Evolutionary conservation across 805 yeast genomes (phyloP), one percentile per base, ranked within the genome.

Genomic region (Nakazawaea siamensis): DNA sequence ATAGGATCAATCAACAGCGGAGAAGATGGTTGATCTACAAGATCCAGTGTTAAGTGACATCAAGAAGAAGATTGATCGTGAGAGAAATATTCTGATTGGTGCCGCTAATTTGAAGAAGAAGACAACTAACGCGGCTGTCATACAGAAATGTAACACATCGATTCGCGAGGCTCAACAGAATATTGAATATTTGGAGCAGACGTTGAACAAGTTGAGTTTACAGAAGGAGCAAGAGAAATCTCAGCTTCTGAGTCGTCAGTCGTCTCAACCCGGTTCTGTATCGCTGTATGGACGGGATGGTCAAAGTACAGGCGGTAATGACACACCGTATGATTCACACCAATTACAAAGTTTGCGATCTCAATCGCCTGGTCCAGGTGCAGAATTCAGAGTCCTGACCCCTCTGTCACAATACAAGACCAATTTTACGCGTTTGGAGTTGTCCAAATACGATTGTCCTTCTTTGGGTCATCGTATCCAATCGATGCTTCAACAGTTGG

Each of bases 401-500:
- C 34, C 32, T 33, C 54, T 58, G 24, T 31, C 32, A 33, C 54
- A 58, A 24, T 49, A 48, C 16, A 37, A 54, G 12, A 74, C 80
- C 1, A 54, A 70, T 4, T 82, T 70, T 50, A 73, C 90, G 0
- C 68, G 83, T 15, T 62, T 83, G 45, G 98, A 92, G 54, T 66
- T 92, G 38, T 70, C 86, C 52, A 87, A 87, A 48, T 87, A 86
- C 51, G 97, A 92, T 49, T 84, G 95, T 47, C 96, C 97, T 1
- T 84, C 94, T 0, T 63, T 92, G 46, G 96, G 97, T 9, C 96
- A 92, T 49, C 74, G 92, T 43, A 92, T 92, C 50, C 96, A 86
- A 58, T 79, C 84, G 48, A 88, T 92, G 97, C 70, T 90, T 37
- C 97, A 88, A 59, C 94, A 87, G 57, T 67, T 92, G 40, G 95